Evolutionary conservation across 371 early-diverging fungal species (phyloP).

Genomic region (Smittium culicis): DNA sequence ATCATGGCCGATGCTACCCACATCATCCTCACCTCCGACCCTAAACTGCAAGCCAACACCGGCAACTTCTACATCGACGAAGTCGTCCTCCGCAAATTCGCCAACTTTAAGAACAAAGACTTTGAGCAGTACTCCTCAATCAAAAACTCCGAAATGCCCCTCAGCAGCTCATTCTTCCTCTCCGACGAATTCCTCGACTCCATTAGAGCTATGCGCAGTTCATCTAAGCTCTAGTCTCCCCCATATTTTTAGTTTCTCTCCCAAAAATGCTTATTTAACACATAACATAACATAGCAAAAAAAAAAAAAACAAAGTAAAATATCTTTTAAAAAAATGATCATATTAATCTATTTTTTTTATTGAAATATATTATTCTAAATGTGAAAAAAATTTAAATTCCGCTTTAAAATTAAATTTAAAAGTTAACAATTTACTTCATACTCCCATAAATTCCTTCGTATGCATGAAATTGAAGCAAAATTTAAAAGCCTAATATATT

Average conservation of each 20-base stretch:
- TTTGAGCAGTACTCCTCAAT: constrained; percentile 36
- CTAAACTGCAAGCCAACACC: constrained; percentile 18
- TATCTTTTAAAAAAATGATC: too few relatives aligned
- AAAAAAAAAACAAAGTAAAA: too few relatives aligned
- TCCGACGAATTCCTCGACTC: neutral
- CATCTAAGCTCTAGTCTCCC: neutral
- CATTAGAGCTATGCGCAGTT: neutral
- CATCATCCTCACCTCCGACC: constrained; percentile 35
- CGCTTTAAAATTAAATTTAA: too few relatives aligned
- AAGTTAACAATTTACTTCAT: too few relatives aligned
- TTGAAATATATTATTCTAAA: too few relatives aligned
- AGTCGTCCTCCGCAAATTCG: constrained; percentile 40
- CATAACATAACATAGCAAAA: too few relatives aligned
- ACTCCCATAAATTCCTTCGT: too few relatives aligned
- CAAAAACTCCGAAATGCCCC: neutral
- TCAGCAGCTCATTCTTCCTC: neutral
- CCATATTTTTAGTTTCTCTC: neutral
- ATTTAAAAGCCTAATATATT: too few relatives aligned
- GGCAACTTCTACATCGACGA: constrained; percentile 61
- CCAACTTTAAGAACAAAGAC: constrained; percentile 32
- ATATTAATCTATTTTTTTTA: too few relatives aligned
- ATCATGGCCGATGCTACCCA: constrained; percentile 68
- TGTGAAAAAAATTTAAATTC: too few relatives aligned
- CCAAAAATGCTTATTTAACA: too few relatives aligned
- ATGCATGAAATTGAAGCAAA: too few relatives aligned